phyloP scores from a whole-genome alignment of 306 rosid species.

The Herpetospermum pedunculosum region DNA sequence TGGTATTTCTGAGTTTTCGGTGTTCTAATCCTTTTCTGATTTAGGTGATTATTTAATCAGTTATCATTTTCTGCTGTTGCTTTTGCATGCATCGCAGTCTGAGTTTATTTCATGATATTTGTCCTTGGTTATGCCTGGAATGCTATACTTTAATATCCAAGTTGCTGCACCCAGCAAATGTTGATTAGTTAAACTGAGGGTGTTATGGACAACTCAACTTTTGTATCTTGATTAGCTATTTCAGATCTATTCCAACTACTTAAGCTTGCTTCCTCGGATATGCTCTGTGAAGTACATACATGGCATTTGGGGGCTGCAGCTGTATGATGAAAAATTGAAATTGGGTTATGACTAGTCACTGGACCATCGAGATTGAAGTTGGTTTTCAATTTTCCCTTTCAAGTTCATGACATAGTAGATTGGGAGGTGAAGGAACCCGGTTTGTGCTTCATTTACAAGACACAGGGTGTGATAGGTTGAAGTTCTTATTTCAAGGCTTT shows the following conservation, averaged over 20 bases:
- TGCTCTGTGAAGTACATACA: conserved; percentile 18
- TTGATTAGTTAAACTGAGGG: conserved; percentile 32
- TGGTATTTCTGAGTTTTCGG: not conserved
- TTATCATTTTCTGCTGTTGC: conserved; percentile 2
- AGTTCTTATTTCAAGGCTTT: not conserved
- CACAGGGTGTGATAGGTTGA: not conserved
- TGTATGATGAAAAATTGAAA: not conserved
- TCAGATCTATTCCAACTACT: conserved; percentile 31
- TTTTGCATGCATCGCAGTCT: conserved; percentile 20
- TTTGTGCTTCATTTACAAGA: not conserved
- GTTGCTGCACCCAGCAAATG: conserved; percentile 52
- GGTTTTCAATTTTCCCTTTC: not conserved
- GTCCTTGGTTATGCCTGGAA: conserved; percentile 23
- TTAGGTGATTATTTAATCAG: not conserved
- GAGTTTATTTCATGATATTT: not conserved
- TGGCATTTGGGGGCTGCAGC: conserved; percentile 8
- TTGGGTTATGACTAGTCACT: not conserved
- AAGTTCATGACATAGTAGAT: not conserved
- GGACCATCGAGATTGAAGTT: not conserved
- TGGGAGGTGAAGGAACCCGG: not conserved
- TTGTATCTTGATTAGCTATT: conserved; percentile 27
- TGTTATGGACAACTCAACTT: conserved; percentile 21
- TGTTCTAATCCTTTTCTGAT: not conserved
- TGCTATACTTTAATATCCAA: conserved; percentile 57
- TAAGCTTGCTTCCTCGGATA: conserved; percentile 24